Base-by-base conservation (phyloP, 2,329 filamentous ascomycete species). In the Mycocentrospora acerina region DNA sequence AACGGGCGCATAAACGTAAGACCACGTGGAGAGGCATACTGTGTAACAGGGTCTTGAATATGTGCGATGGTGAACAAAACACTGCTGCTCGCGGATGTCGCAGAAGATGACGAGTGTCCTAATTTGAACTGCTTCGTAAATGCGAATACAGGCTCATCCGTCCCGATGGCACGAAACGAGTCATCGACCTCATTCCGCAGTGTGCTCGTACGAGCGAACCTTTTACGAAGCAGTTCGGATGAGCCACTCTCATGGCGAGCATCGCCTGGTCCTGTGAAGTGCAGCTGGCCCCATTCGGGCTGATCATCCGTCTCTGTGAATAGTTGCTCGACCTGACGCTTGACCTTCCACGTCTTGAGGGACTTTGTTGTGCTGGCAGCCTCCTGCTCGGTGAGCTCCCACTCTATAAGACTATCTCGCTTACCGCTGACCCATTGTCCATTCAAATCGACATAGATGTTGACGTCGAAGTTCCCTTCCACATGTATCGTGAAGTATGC, bases 401-500 rank as follows among this genome's bases (percentile, higher is more conserved):
- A 94, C 41, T 78, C 73, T 38, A 94, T 85, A 36, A 77, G 72
- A 52, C 78, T 87, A 24, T 77, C 81, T 33, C 81, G 73, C 48
- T 90, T 78, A 13, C 88, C 88, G 57, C 85, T 93, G 43, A 89
- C 85, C 88, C 88, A 95, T 59, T 90, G 82, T 24, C 72, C 71
- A 40, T 75, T 75, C 24, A 73, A 57, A 37, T 74, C 72, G 28
- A 75, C 57, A 49, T 76, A 76, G 7, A 76, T 52, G 42, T 71
- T 62, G 22, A 76, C 51, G 43, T 75, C 62, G 34, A 83, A 79
- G 46, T 73, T 74, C 4, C 87, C 88, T 44, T 82, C 76, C 10
- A 86, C 85, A 55, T 82, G 69, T 27, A 91, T 75, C 5, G 80
- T 85, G 45, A 94, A 60, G 62, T 94, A 94, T 17, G 84, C 83